Evolutionary conservation across 208 protist genomes (phyloP).

Genomic region (Wallacemonas collosoma): DNA sequence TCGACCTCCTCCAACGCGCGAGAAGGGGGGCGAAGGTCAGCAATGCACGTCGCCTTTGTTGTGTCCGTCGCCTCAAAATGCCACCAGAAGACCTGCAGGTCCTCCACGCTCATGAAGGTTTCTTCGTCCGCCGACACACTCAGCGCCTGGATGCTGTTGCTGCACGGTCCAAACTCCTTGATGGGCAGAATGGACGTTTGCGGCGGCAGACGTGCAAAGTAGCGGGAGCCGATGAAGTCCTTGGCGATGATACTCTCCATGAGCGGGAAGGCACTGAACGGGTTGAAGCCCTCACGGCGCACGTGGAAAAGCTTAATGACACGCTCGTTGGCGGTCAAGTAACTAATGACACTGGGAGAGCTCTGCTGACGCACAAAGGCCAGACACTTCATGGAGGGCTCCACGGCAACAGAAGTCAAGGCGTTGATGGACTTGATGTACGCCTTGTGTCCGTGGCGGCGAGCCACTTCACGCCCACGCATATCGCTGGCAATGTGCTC

Average conservation of each 20-base stretch:
- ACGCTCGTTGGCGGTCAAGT: conserved; percentile 86
- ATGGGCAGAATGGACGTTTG: conserved; percentile 68
- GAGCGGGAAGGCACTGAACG: conserved; percentile 68
- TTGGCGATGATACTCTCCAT: conserved; percentile 66
- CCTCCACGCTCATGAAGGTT: conserved; percentile 88
- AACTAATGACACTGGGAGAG: conserved; percentile 83
- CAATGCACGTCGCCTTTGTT: conserved; percentile 75
- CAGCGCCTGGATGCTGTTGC: conserved; percentile 74
- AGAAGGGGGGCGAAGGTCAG: conserved; percentile 62
- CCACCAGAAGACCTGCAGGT: conserved; percentile 92
- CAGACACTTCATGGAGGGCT: conserved; percentile 76
- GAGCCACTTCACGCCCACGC: conserved; percentile 61
- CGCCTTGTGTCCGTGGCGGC: conserved; percentile 82
- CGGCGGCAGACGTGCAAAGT: conserved; percentile 66
- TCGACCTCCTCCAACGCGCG: conserved; percentile 77
- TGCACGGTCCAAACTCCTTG: conserved; percentile 74
- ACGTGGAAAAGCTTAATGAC: conserved; percentile 89
- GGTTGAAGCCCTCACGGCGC: conserved; percentile 73
- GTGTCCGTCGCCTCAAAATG: conserved; percentile 69
- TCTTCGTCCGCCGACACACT: conserved; percentile 74
- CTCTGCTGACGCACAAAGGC: conserved; percentile 59
- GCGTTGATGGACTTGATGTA: conserved; percentile 85
- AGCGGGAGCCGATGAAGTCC: conserved; percentile 49
- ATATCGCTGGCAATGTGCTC: conserved; percentile 53
- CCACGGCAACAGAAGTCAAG: conserved; percentile 78